These are phyloP conservation scores for Lippia alba DNA, from an alignment of 305 asterid species.

Conservation along the genomic window DNA sequence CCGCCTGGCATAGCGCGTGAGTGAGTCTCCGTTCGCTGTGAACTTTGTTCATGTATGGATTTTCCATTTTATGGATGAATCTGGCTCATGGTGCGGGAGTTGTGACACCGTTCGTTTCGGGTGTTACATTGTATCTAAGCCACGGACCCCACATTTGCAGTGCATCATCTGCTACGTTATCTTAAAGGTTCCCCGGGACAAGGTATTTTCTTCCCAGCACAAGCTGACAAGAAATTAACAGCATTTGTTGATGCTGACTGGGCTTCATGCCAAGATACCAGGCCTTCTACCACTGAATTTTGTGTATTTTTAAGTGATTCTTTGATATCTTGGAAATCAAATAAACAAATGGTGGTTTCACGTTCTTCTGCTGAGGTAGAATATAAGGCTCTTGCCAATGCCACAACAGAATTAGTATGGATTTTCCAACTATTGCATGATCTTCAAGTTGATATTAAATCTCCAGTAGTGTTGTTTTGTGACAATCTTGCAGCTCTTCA, in stretches of 20 bases:
- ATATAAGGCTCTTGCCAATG: too few relatives aligned
- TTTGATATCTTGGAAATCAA: neutral
- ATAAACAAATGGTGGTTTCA: too few relatives aligned
- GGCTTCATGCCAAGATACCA: neutral
- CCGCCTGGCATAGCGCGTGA: too few relatives aligned
- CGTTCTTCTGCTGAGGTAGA: too few relatives aligned
- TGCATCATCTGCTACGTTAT: too few relatives aligned
- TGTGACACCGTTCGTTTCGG: too few relatives aligned
- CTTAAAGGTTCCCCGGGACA: neutral
- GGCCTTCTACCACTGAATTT: neutral
- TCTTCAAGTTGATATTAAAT: neutral
- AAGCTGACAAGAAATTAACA: neutral
- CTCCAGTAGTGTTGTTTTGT: neutral
- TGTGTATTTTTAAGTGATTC: neutral
- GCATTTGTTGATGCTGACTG: neutral
- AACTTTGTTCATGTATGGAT: too few relatives aligned
- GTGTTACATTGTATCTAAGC: too few relatives aligned
- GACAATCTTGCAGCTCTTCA: neutral
- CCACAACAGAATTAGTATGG: neutral
- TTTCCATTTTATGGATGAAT: too few relatives aligned
- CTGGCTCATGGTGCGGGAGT: too few relatives aligned
- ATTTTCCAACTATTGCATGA: neutral
- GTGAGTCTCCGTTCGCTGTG: too few relatives aligned
- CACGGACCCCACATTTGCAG: too few relatives aligned
- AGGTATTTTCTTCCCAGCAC: neutral